These are phyloP conservation scores for Leishmania tarentolae DNA, from an alignment of 208 protist genomes.

Conservation along the genomic window DNA sequence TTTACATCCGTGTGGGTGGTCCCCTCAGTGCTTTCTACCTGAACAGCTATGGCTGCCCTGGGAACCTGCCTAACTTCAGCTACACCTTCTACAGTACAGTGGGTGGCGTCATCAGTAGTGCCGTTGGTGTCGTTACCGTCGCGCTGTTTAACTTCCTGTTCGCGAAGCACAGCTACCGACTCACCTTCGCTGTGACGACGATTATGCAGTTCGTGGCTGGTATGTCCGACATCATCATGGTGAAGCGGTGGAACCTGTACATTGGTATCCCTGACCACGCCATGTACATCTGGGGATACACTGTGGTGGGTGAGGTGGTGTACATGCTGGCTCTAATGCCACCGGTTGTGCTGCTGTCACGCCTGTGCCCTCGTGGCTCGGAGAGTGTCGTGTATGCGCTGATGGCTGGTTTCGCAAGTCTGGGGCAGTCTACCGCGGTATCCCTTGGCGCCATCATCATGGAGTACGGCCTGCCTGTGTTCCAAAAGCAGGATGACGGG, in stretches of 20 bases:
- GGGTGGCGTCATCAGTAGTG: conserved; percentile 39
- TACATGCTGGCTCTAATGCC: conserved; percentile 81
- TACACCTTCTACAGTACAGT: conserved; percentile 71
- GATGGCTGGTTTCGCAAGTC: conserved; percentile 73
- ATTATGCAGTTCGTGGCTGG: conserved; percentile 37
- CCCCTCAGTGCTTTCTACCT: conserved; percentile 53
- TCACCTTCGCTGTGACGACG: conserved; percentile 46
- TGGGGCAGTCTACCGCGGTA: conserved; percentile 49
- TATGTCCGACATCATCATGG: conserved; percentile 62
- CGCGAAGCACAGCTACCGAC: conserved; percentile 48
- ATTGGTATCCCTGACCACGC: conserved; percentile 52
- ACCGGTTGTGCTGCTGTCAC: conserved; percentile 68
- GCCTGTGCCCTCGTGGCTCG: conserved; percentile 75
- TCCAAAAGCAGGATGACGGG: conserved; percentile 17
- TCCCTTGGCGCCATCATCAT: conserved; percentile 54
- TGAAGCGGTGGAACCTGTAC: conserved; percentile 66
- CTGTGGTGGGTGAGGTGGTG: conserved; percentile 54
- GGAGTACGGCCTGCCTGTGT: conserved; percentile 45
- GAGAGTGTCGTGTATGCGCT: conserved; percentile 80
- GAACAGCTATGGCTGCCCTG: conserved; percentile 36
- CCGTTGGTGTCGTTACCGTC: conserved; percentile 46
- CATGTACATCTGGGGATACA: conserved; percentile 68
- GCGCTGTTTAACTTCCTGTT: conserved; percentile 62
- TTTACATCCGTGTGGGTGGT: conserved; percentile 45
- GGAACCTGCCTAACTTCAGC: conserved; percentile 59